These are phyloP conservation scores for Sporothrix brunneoviolacea DNA, from an alignment of 2,329 filamentous ascomycete species.

Conservation along the genomic window DNA sequence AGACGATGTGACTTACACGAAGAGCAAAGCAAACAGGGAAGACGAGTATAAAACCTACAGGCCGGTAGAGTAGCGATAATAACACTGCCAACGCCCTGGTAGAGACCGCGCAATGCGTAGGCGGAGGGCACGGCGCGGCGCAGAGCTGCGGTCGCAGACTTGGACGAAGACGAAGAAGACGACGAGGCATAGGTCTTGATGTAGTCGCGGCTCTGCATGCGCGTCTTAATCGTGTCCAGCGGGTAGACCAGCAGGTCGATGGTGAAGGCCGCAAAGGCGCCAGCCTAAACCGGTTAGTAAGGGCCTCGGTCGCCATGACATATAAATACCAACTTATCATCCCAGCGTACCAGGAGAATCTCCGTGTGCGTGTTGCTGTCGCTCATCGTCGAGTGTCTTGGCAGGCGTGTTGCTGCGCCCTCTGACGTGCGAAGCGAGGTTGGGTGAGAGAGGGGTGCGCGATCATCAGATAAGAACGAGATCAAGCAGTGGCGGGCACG, in stretches of 20 bases:
- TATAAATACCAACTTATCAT: too few species aligned
- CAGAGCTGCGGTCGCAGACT: neutral
- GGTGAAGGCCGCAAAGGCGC: slow-evolving; percentile 76
- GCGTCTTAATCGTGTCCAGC: slow-evolving; percentile 83
- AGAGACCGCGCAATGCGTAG: slow-evolving; percentile 60
- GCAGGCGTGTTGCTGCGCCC: neutral
- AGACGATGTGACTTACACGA: too few species aligned
- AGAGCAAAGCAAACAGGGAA: too few species aligned
- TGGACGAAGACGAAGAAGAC: neutral
- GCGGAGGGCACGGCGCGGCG: slow-evolving; percentile 32
- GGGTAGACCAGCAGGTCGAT: slow-evolving; percentile 84
- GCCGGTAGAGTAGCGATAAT: slow-evolving; percentile 84
- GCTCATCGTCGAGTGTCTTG: slow-evolving; percentile 1
- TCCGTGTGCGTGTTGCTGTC: slow-evolving; percentile 15
- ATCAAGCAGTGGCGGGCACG: too few species aligned
- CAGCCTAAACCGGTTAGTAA: slow-evolving; percentile 51
- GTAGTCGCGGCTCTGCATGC: slow-evolving; percentile 74
- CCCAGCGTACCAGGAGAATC: slow-evolving; percentile 16
- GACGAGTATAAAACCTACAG: slow-evolving; percentile 44
- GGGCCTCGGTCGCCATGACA: neutral
- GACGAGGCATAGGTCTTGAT: slow-evolving; percentile 43
- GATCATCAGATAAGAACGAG: too few species aligned
- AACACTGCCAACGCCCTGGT: slow-evolving; percentile 81
- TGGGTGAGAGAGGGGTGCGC: too few species aligned
- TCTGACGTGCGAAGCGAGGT: too few species aligned